Evolutionary conservation across 345 rosid species (phyloP).

Genomic region (Populus pruinosa): DNA sequence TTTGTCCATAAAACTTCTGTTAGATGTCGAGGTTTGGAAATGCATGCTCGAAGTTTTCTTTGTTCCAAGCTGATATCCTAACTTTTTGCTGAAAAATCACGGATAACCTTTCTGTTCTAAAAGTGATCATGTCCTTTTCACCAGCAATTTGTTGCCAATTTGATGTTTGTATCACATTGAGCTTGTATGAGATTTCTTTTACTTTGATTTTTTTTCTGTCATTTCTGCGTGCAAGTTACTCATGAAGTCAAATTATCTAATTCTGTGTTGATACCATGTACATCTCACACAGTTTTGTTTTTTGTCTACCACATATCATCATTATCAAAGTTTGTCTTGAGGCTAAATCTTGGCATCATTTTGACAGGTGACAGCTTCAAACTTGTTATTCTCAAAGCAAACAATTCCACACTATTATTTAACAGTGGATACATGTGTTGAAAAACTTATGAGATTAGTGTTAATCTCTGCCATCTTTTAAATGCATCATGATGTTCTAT

Average conservation of each 20-base stretch:
- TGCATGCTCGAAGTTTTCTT: not conserved
- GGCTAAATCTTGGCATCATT: slow-evolving; percentile 17
- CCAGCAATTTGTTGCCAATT: not conserved
- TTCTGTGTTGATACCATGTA: not conserved
- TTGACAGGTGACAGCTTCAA: slow-evolving; percentile 85
- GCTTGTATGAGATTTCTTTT: not conserved
- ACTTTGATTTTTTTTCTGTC: not conserved
- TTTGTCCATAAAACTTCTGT: not conserved
- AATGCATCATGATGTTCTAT: not conserved
- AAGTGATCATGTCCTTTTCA: not conserved
- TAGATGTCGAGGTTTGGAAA: not conserved
- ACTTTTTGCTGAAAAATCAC: not conserved
- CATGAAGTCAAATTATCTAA: not conserved
- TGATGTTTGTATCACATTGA: not conserved
- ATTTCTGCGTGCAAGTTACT: not conserved
- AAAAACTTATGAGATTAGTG: slow-evolving; percentile 81
- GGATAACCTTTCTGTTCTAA: not conserved
- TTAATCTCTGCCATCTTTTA: slow-evolving; percentile 9
- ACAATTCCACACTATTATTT: slow-evolving; percentile 95
- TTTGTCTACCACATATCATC: not conserved
- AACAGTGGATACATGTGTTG: slow-evolving; percentile 90
- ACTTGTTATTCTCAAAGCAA: slow-evolving; percentile 88
- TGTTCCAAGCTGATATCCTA: not conserved
- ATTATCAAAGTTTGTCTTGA: not conserved
- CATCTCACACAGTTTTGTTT: not conserved